Percentiles rank a stretch among this genome's conserved stretches.
phyloP scores from a whole-genome alignment of 768 basidiomycete species.

The Dioszegia crocea region DNA sequence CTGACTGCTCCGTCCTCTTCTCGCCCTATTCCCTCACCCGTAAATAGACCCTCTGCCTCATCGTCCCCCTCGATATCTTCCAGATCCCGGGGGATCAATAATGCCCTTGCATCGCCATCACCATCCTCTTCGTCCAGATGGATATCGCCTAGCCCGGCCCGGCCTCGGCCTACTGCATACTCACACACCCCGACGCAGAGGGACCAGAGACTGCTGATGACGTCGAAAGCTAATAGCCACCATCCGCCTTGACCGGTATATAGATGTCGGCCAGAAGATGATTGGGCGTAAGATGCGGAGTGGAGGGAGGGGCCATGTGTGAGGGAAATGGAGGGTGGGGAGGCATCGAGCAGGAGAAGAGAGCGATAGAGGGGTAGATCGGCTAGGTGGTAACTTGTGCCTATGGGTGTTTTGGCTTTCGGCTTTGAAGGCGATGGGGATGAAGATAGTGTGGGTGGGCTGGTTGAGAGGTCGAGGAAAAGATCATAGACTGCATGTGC shows the following conservation, averaged over 20 bases:
- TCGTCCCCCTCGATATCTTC: constrained; percentile 10
- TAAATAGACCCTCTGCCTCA: constrained; percentile 1
- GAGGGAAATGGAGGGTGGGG: constrained; percentile 16
- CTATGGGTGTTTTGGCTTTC: neutral
- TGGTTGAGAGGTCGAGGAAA: constrained; percentile 41
- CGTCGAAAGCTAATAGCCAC: constrained; percentile 38
- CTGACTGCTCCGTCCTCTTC: constrained; percentile 29
- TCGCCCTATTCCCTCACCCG: neutral
- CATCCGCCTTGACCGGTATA: constrained; percentile 21
- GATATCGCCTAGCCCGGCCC: constrained; percentile 16
- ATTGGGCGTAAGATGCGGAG: neutral
- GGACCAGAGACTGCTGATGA: constrained; percentile 31
- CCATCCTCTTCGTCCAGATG: constrained; percentile 27
- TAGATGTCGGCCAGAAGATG: neutral
- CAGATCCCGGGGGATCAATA: constrained; percentile 3
- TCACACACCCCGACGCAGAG: constrained; percentile 47
- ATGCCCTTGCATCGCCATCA: constrained; percentile 29
- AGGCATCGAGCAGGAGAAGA: constrained; percentile 21
- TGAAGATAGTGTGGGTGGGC: constrained; percentile 7
- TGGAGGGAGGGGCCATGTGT: neutral
- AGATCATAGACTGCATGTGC: constrained; percentile 42
- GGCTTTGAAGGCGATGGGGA: neutral
- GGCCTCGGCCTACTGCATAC: constrained; percentile 37
- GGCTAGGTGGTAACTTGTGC: constrained; percentile 30
- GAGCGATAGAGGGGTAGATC: constrained; percentile 42